phyloP scores from a whole-genome alignment of 2,329 filamentous ascomycete genomes.

The Didymosphaeria variabile region DNA sequence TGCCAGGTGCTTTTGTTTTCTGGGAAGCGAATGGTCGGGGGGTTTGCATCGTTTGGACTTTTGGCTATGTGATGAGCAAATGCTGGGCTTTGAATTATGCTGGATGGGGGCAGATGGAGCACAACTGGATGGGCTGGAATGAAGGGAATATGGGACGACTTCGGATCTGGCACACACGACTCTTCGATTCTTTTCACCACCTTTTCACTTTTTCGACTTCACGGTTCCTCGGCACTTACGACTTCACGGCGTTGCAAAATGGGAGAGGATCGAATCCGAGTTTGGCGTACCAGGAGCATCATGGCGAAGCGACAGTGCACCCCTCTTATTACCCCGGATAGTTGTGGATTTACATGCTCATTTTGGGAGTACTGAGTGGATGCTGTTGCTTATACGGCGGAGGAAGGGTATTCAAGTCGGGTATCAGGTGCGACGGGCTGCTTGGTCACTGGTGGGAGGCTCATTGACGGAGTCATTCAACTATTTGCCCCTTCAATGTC shows the following conservation, averaged over 20 bases:
- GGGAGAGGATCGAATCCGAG: constrained; percentile 7
- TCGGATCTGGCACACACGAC: constrained; percentile 2
- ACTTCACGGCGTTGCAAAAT: constrained; percentile 19
- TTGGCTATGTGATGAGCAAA: not conserved
- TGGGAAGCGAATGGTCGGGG: not conserved
- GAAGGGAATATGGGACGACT: not conserved
- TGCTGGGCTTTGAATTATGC: not conserved
- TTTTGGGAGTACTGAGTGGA: not conserved
- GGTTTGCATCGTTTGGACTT: constrained; percentile 7
- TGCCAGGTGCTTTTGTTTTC: constrained; percentile 1
- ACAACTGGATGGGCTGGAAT: not conserved
- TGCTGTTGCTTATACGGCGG: not conserved
- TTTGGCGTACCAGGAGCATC: constrained; percentile 11
- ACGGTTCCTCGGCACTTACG: constrained; percentile 11
- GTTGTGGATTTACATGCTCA: constrained; percentile 3
- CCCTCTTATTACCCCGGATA: constrained; percentile 4
- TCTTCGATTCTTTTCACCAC: constrained; percentile 4
- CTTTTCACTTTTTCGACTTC: constrained; percentile 9
- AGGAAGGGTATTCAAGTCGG: not conserved
- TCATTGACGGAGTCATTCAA: not conserved
- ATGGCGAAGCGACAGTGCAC: constrained; percentile 9
- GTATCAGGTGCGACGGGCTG: not conserved
- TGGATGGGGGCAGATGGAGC: not conserved
- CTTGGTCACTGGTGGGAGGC: not conserved
- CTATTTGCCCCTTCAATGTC: not conserved